These are phyloP conservation scores for Phytophthora sp. DNA, from an alignment of 352 stramenopile species.

Conservation along the genomic window DNA sequence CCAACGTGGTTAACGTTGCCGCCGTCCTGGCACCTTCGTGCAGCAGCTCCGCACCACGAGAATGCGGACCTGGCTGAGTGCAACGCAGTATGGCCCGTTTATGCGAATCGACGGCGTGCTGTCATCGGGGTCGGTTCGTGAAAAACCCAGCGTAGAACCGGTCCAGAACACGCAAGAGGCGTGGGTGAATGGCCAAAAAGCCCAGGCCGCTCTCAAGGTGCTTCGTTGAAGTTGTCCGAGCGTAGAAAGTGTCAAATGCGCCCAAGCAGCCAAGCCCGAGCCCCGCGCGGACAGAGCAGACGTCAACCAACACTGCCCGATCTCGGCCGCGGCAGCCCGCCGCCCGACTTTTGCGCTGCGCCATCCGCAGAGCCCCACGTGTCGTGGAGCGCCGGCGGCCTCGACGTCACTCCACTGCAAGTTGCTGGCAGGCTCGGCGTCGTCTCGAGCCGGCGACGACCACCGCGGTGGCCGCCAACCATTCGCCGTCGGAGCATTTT, in stretches of 20 bases:
- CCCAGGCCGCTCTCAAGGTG: neutral
- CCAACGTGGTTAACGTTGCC: too few relatives aligned
- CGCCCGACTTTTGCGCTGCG: slow-evolving; percentile 10
- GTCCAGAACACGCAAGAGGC: too few relatives aligned
- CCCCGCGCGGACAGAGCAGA: too few relatives aligned
- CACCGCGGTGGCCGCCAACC: too few relatives aligned
- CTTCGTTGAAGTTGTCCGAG: slow-evolving; percentile 9
- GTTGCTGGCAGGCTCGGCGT: slow-evolving; percentile 9
- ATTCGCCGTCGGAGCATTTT: slow-evolving; percentile 7
- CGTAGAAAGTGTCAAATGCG: slow-evolving; percentile 12
- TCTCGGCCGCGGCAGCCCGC: slow-evolving; percentile 5
- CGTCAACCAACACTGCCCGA: too few relatives aligned
- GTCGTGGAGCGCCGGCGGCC: slow-evolving; percentile 7
- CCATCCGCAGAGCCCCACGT: slow-evolving; percentile 10
- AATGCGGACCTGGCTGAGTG: too few relatives aligned
- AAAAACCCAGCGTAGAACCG: neutral
- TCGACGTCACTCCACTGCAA: slow-evolving; percentile 28
- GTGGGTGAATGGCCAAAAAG: slow-evolving; percentile 1
- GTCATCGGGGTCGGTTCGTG: neutral
- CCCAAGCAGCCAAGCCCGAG: slow-evolving; percentile 21
- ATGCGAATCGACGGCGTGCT: neutral
- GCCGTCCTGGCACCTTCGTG: too few relatives aligned
- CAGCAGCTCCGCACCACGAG: too few relatives aligned
- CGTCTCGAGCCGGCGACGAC: neutral
- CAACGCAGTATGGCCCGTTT: too few relatives aligned